Base-by-base conservation (phyloP, 495 filamentous ascomycete species). In the Podospora pseudopauciseta region DNA sequence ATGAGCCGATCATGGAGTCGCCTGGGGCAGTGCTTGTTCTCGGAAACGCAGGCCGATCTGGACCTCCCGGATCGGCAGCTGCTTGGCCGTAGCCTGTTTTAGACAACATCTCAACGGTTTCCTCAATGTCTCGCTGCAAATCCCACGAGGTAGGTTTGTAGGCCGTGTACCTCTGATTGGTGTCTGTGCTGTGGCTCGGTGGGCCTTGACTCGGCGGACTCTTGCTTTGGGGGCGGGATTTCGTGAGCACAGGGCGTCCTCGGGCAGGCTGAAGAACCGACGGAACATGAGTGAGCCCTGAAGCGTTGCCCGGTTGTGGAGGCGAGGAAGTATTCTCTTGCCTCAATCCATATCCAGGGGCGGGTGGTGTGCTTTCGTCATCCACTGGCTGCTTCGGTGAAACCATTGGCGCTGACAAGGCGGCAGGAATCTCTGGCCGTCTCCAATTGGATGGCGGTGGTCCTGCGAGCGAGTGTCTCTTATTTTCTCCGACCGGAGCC, bases 181-280 rank as follows among this genome's bases (percentile, higher is more conserved):
- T 59, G 28, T 68, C 68, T 0, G 66, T 70, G 18, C 26, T 20
- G 23, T 71, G 70, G 28, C 55, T 70, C 9, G 64, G 39, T 49
- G 39, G 39, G 13, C 39, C 13, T 49, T 49, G 39, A 13, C 39
- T 49, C 2, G 73, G 64, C 32, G 70, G 27, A 27, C 65, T 23
- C 18, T 71, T 68, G 23, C 56, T 72, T 15, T 63, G 60, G 1
- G 73, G 65, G 44, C 68, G 28, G 23, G 67, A 44, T 27, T 71
- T 67, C 15, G 64, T 32, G 20, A 64, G 56, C 0, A 62, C 70
- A 34, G 70, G 67, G 19, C 73, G 76, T 11, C 71, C 73, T 23
- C 73, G 71, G 19, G 78, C 76, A 30, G 81, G 81, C 57, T 76
- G 74, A 9, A 82, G 77, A 18, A 76, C 72, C 2, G 77, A 77